Evolutionary conservation across 2,329 filamentous ascomycete species (phyloP), one percentile per base, ranked within the genome.

Genomic region (Beauveria australis): DNA sequence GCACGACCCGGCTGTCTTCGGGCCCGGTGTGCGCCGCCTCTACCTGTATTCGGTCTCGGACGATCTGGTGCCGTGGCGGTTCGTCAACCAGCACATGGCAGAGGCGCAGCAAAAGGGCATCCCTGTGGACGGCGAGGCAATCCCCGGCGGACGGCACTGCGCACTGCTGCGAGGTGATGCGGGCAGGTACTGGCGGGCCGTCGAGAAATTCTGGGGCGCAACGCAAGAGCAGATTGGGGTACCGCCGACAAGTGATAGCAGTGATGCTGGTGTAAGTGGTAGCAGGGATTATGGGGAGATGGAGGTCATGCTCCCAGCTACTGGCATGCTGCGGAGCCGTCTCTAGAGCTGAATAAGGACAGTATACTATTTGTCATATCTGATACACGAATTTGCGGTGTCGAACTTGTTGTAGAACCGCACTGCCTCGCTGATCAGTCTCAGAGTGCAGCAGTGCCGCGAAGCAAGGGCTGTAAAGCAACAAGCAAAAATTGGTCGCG

Each of bases 41-140:
- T 61, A 61, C 30, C 48, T 61, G 19, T 61, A 61, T 30, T 58
- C 60, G 33, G 49, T 52, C 16, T 57, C 53, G 28, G 60, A 61
- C 37, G 14, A 18, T 14, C 26, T 58, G 2, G 54, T 61, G 46
- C 48, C 53, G 28, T 61, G 54, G 53, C 53, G 53, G 10, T 53
- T 47, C 33, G 54, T 61, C 9, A 33, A 58, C n/a, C 43, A 30
- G 53, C 60, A 61, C 48, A 61, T 58, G 60, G 49, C 37, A 1
- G 53, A 58, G 37, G 60, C 60, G n/a, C 26, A 19, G 18, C 40
- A 33, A 19, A 61, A 54, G 30, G 60, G 60, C 19, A 53, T 58
- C 24, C 5, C 14, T 9, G 53, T 59, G 5, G 44, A 53, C 7
- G 47, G 43, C 8, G 48, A 47, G 30, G 37, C 48, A 3, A 58